Percentiles rank a stretch among this genome's conserved stretches.
Evolutionary conservation across 2,329 filamentous ascomycete species (phyloP).

Genomic region (Neophaeococcomyces mojaviensis): DNA sequence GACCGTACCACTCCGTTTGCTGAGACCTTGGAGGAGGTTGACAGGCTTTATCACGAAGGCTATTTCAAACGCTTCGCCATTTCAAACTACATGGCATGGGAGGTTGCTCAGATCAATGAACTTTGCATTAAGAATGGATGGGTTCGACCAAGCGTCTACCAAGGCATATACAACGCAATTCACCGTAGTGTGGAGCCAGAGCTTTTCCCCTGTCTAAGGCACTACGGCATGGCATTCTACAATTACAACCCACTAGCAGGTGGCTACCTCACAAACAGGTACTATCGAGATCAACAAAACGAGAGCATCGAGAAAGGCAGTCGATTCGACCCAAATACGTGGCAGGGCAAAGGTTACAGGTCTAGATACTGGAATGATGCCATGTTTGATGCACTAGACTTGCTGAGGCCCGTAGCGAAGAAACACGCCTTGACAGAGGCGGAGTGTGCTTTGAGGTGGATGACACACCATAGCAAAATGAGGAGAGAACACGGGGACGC

Average conservation of each 20-base stretch:
- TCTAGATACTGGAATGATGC: conserved; percentile 35
- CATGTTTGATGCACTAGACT: conserved; percentile 38
- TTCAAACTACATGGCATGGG: conserved; percentile 41
- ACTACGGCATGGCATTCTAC: conserved; percentile 38
- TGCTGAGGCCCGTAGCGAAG: conserved; percentile 29
- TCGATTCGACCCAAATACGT: conserved; percentile 34
- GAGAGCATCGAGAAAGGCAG: conserved; percentile 27
- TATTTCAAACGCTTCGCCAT: conserved; percentile 40
- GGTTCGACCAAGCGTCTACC: conserved; percentile 39
- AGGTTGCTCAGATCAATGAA: conserved; percentile 42
- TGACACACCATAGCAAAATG: conserved; percentile 36
- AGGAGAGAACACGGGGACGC: conserved; percentile 36
- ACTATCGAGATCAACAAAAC: conserved; percentile 20
- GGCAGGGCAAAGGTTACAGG: conserved; percentile 32
- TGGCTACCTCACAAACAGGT: conserved; percentile 39
- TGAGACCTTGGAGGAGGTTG: conserved; percentile 40
- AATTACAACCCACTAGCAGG: conserved; percentile 40
- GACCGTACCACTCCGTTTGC: conserved; percentile 40
- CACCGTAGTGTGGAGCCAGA: conserved; percentile 34
- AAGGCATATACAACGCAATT: conserved; percentile 39
- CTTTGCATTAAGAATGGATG: conserved; percentile 37
- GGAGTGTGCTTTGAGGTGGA: conserved; percentile 42
- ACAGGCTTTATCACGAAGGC: conserved; percentile 39
- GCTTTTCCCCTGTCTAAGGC: conserved; percentile 35
- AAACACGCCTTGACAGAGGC: conserved; percentile 36